phyloP scores from a whole-genome alignment of 129 eudicot genomes.

The Erigeron canadensis region DNA sequence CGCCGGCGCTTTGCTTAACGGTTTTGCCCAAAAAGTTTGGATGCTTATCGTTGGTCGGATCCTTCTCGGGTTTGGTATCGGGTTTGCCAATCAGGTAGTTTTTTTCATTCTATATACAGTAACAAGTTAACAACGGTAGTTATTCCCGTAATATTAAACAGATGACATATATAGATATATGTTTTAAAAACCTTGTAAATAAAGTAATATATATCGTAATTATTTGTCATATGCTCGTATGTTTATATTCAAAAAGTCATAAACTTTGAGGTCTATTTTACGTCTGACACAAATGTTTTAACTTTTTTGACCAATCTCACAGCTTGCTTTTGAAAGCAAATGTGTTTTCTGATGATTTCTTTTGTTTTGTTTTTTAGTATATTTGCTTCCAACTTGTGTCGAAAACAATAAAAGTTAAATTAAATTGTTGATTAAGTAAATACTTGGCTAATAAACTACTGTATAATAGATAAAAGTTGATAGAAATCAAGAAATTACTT shows the following conservation, averaged over 20 bases:
- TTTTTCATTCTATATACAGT: neutral
- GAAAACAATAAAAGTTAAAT: constrained; percentile 4
- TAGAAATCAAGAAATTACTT: neutral
- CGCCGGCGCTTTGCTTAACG: constrained; percentile 80
- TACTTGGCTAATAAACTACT: neutral
- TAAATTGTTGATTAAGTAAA: neutral
- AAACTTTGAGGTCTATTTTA: neutral
- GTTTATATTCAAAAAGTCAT: too few species aligned
- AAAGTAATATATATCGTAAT: neutral
- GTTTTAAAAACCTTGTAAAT: neutral
- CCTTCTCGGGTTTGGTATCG: constrained; percentile 85
- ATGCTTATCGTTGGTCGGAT: constrained; percentile 93
- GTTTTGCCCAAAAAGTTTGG: constrained; percentile 61
- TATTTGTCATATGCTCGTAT: neutral
- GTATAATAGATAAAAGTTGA: neutral
- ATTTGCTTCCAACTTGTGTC: constrained; percentile 17
- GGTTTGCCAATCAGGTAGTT: constrained; percentile 90
- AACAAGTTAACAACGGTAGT: too few species aligned
- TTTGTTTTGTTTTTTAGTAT: constrained; percentile 26
- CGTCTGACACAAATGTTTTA: constrained; percentile 16
- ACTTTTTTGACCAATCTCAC: constrained; percentile 26
- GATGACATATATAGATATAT: too few species aligned
- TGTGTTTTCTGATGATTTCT: constrained; percentile 14
- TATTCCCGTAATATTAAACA: too few species aligned
- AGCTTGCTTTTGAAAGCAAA: constrained; percentile 24